Conservation (phyloP, 148 eudicot species). For the Polygonum aviculare region DNA sequence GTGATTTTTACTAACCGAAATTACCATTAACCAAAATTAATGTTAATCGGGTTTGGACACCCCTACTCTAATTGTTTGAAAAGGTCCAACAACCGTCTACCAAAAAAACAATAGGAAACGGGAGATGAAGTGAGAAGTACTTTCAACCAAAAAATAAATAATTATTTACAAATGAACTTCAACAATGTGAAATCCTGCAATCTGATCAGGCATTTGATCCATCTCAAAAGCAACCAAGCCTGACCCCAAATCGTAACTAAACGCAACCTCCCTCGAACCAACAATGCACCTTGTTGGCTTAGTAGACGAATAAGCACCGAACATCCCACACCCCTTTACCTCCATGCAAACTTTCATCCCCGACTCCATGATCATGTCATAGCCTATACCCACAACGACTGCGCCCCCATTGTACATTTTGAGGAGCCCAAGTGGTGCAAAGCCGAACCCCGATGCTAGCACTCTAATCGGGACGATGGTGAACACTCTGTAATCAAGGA, state of each 20-base stretch:
- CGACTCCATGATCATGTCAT: constrained; percentile 17
- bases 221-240: constrained; percentile 54
- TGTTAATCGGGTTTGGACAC: too few relatives aligned
- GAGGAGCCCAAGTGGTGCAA: constrained; percentile 79
- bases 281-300: constrained; percentile 63
- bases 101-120: too few relatives aligned
- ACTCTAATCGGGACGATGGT: constrained; percentile 61
- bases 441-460: constrained; percentile 43
- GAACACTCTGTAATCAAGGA: constrained; percentile 59
- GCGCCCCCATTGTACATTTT: constrained; percentile 94
- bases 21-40: too few relatives aligned
- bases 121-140: too few relatives aligned
- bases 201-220: constrained; percentile 58
- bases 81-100: too few relatives aligned
- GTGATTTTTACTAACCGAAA: too few relatives aligned
- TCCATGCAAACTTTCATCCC: constrained; percentile 39
- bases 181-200: constrained; percentile 40
- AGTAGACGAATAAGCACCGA: constrained; percentile 67
- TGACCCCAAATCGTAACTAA: constrained; percentile 40
- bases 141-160: too few relatives aligned
- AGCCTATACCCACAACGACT: constrained; percentile 59
- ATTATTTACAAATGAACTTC: constrained; percentile 45
- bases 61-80: too few relatives aligned
- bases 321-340: constrained; percentile 76
- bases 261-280: constrained; percentile 37